Conservation (phyloP, 2,329 filamentous ascomycete genomes). For the Teratosphaeria pseudoeucalypti region DNA sequence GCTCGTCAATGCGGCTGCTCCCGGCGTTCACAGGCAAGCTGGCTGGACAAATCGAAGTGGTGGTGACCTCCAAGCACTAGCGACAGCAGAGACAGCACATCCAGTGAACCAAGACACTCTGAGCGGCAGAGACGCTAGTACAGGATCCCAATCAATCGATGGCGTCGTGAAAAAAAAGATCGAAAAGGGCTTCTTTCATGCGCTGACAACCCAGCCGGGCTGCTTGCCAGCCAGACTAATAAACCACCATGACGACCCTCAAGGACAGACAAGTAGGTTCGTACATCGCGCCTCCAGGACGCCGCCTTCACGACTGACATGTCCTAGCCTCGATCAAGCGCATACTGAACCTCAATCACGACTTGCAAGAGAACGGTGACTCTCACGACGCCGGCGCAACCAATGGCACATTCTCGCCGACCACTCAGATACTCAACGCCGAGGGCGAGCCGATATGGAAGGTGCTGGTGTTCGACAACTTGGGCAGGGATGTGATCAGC, state of each 20-base stretch:
- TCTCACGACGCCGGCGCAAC: conserved; percentile 51
- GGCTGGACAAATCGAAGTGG: neutral
- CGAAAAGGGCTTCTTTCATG: conserved; percentile 8
- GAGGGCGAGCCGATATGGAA: conserved; percentile 96
- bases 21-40: neutral
- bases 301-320: conserved; percentile 1
- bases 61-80: neutral
- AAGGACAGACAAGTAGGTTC: conserved; percentile 63
- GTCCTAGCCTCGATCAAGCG: conserved; percentile 75
- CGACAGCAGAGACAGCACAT: neutral
- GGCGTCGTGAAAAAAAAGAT: neutral
- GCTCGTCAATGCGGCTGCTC: neutral
- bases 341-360: conserved; percentile 88
- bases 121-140: neutral
- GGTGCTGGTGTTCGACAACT: conserved; percentile 86
- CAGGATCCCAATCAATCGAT: neutral
- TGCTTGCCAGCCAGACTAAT: conserved; percentile 16
- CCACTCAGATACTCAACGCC: conserved; percentile 71
- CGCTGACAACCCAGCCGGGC: conserved; percentile 16
- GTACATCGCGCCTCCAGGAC: conserved; percentile 21
- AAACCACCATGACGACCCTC: conserved; percentile 47
- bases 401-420: conserved; percentile 55
- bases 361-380: conserved; percentile 42
- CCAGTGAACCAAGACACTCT: neutral
- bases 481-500: conserved; percentile 90